Conservation (phyloP, 768 basidiomycete genomes). For the Kwoniella pini region DNA sequence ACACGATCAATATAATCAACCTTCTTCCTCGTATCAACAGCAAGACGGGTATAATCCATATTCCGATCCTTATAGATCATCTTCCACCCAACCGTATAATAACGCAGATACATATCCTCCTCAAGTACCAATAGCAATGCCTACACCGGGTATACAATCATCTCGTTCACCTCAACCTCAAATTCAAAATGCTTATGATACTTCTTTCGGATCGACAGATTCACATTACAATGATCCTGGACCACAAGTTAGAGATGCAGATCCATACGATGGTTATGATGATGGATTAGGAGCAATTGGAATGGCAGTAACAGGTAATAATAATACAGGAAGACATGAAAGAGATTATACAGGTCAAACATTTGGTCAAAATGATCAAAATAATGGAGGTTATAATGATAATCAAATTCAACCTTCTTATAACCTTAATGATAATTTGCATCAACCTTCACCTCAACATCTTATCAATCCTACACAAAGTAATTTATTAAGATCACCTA, state of each 20-base stretch:
- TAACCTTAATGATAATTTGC: background rate
- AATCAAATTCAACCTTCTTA: conserved; percentile 13
- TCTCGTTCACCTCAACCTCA: conserved; percentile 10
- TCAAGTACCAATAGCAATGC: conserved; percentile 14
- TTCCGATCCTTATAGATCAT: conserved; percentile 26
- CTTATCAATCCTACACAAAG: conserved; percentile 14
- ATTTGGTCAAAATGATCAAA: conserved; percentile 9
- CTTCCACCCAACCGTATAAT: conserved; percentile 20
- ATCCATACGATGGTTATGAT: conserved; percentile 43
- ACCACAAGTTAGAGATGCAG: conserved; percentile 17
- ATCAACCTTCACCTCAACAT: conserved; percentile 30
- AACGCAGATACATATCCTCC: conserved; percentile 2
- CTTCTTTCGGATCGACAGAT: conserved; percentile 13
- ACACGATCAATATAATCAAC: conserved; percentile 25
- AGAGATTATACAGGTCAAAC: conserved; percentile 34
- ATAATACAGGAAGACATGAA: conserved; percentile 22
- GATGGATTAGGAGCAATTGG: conserved; percentile 42
- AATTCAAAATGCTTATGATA: conserved; percentile 2
- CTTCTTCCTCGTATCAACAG: no score
- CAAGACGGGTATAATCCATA: conserved; percentile 5
- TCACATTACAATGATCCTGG: conserved; percentile 25
- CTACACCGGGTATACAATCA: conserved; percentile 4
- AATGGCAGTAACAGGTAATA: conserved; percentile 15
- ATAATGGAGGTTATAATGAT: conserved; percentile 15
- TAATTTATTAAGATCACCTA: conserved; percentile 22